These are phyloP conservation scores for Apiospora aurea DNA, from an alignment of 2,329 filamentous ascomycete genomes.

Conservation along the genomic window DNA sequence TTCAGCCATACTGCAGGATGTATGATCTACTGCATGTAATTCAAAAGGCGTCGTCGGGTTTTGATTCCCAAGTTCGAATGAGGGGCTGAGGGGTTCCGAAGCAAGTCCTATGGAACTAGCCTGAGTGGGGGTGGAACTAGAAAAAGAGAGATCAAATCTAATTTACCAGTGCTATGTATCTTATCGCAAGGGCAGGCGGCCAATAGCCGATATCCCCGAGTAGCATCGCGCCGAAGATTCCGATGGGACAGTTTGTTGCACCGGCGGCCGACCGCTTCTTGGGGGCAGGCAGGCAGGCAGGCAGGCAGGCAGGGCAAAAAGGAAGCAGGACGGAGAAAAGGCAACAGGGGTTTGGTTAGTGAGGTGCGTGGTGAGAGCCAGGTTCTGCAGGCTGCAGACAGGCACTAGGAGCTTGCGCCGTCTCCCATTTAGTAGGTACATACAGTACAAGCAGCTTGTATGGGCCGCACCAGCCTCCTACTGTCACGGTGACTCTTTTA, in stretches of 20 bases:
- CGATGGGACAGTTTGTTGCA: conserved; percentile 4
- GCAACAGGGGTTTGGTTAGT: conserved; percentile 3
- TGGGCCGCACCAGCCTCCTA: conserved; percentile 12
- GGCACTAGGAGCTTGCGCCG: conserved; percentile 2
- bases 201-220: conserved; percentile 18
- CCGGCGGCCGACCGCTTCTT: background rate
- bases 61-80: background rate
- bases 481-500: conserved; percentile 18
- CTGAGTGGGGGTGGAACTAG: background rate
- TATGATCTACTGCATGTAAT: conserved; percentile 11
- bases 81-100: conserved; percentile 4
- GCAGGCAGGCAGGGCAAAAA: background rate
- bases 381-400: background rate
- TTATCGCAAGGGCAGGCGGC: background rate
- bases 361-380: background rate
- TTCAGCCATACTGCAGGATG: background rate
- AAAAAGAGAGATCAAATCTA: conserved; percentile 11
- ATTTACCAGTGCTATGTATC: too few species aligned
- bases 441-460: background rate
- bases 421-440: conserved; percentile 13
- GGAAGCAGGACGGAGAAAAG: background rate
- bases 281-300: background rate
- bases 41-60: conserved; percentile 8
- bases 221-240: background rate
- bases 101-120: background rate